phyloP scores from a whole-genome alignment of 2,329 filamentous ascomycete species.

The Juglanconis oblonga region DNA sequence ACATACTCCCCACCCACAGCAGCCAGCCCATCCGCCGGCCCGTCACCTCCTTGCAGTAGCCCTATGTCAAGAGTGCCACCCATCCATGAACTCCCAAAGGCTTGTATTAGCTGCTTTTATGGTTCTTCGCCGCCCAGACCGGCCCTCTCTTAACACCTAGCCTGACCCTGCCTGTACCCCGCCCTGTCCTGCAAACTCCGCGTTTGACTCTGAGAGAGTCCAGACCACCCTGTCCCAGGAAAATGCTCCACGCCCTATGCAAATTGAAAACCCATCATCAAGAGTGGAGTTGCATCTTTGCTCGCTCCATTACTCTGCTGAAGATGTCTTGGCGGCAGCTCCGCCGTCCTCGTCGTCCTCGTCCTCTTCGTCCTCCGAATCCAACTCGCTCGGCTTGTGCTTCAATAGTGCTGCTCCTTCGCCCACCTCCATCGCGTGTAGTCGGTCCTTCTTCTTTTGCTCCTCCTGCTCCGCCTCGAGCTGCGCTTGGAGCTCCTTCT shows the following conservation, averaged over 20 bases:
- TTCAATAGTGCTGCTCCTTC: constrained; percentile 51
- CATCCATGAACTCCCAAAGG: neutral
- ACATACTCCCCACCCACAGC: too few species aligned
- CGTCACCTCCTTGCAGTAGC: neutral
- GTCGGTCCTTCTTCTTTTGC: constrained; percentile 49
- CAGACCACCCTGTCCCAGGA: neutral
- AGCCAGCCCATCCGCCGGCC: too few species aligned
- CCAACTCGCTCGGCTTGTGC: constrained; percentile 19
- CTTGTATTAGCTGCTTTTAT: neutral
- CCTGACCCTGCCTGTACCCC: neutral
- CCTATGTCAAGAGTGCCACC: neutral
- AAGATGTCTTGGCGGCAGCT: constrained; percentile 6
- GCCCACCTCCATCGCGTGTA: constrained; percentile 59
- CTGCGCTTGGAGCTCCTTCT: constrained; percentile 39
- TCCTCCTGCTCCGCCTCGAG: constrained; percentile 26
- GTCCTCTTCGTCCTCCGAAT: constrained; percentile 25
- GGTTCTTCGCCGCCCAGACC: neutral
- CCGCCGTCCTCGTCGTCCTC: constrained; percentile 15
- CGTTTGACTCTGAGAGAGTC: neutral
- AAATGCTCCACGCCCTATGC: neutral
- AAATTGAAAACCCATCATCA: neutral
- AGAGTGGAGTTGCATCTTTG: neutral
- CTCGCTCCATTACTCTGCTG: constrained; percentile 2
- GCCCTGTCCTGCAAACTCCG: constrained; percentile 2
- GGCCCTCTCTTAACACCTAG: neutral